Percentiles rank a stretch among this genome's conserved stretches.
Conservation (phyloP, 2,329 filamentous ascomycete genomes). For the Bipolaris sorokiniana region DNA sequence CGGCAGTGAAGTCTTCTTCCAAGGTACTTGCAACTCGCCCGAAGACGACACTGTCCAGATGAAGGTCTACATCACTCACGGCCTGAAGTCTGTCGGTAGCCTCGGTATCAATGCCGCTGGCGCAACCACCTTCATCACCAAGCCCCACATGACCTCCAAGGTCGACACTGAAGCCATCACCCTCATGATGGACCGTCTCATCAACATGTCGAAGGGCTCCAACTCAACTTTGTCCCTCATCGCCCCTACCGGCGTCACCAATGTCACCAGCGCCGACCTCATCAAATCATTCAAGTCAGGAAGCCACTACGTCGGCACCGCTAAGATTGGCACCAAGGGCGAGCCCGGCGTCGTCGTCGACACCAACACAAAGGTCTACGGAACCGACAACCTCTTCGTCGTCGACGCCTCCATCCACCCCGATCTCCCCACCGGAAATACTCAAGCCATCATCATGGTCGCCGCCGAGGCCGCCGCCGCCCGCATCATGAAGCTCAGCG, state of each 20-base stretch:
- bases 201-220: slow-evolving; percentile 43
- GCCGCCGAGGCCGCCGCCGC: slow-evolving; percentile 66
- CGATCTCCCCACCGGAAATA: slow-evolving; percentile 72
- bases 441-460: slow-evolving; percentile 68
- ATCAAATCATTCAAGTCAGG: slow-evolving; percentile 41
- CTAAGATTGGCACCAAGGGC: slow-evolving; percentile 57
- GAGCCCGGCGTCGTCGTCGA: slow-evolving; percentile 51
- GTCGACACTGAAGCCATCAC: slow-evolving; percentile 48
- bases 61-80: slow-evolving; percentile 65
- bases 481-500: slow-evolving; percentile 56
- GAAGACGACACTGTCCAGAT: slow-evolving; percentile 44
- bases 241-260: slow-evolving; percentile 48
- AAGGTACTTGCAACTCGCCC: slow-evolving; percentile 57
- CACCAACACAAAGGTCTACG: slow-evolving; percentile 52
- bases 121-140: slow-evolving; percentile 53
- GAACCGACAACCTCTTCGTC: slow-evolving; percentile 53
- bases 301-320: slow-evolving; percentile 58
- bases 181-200: slow-evolving; percentile 55
- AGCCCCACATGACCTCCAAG: slow-evolving; percentile 60
- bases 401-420: slow-evolving; percentile 63
- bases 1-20: slow-evolving; percentile 47
- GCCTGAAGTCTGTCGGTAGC: slow-evolving; percentile 65
- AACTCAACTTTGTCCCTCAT: slow-evolving; percentile 40
- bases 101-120: slow-evolving; percentile 52
- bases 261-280: slow-evolving; percentile 49